A percentile compares a stretch with the other conserved stretches of the same genome.
phyloP scores from a whole-genome alignment of 495 filamentous ascomycete species.

The Beverwykella pulmonaria region DNA sequence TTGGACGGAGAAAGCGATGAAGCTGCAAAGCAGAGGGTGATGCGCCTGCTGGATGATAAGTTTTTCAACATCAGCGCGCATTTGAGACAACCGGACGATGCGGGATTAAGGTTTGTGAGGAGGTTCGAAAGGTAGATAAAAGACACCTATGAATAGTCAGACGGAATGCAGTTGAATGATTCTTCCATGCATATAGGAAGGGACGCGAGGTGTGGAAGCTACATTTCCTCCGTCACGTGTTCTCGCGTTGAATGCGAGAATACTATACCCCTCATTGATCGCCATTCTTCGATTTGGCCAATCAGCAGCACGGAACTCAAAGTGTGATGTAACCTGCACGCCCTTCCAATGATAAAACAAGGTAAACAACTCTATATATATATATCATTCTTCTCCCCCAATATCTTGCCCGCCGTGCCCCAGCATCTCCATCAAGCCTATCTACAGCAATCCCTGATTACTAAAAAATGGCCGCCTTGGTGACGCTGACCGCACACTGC shows the following conservation, averaged over 20 bases:
- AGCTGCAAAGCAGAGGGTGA: slow-evolving; percentile 5
- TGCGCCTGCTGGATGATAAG: slow-evolving; percentile 12
- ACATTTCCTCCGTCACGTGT: not conserved
- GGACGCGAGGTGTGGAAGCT: no score
- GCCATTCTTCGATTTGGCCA: not conserved
- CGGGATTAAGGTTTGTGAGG: slow-evolving; percentile 4
- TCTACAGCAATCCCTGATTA: not conserved
- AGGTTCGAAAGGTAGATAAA: not conserved
- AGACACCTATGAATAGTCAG: no score
- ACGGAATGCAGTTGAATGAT: no score
- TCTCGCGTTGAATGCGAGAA: slow-evolving; percentile 2
- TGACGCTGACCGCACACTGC: slow-evolving; percentile 13
- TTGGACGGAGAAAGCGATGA: slow-evolving; percentile 8
- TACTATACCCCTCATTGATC: slow-evolving; percentile 5
- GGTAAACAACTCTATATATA: not conserved
- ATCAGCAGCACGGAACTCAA: not conserved
- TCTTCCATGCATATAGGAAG: no score
- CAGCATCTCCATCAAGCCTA: not conserved
- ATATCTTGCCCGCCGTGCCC: not conserved
- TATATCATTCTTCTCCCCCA: not conserved
- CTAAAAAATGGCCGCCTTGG: not conserved
- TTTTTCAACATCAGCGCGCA: slow-evolving; percentile 27
- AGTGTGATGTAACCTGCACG: not conserved
- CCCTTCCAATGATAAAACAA: not conserved
- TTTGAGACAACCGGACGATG: slow-evolving; percentile 18